A percentile compares a stretch with the other conserved stretches of the same genome.
These are phyloP conservation scores for Nicotiana sylvestris DNA, from an alignment of 257 asterid genomes.

Conservation along the genomic window DNA sequence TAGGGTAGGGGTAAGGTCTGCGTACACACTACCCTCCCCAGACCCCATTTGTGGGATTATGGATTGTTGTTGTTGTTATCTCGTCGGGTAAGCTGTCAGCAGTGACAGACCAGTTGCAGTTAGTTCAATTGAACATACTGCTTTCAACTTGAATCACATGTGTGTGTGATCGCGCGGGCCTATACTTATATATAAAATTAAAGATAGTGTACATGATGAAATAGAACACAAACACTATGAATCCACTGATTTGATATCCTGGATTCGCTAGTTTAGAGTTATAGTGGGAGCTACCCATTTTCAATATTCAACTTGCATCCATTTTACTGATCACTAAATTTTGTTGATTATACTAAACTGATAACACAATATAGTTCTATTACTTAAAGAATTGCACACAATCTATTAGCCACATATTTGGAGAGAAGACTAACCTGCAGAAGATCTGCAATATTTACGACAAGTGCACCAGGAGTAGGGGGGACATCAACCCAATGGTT, in stretches of 20 bases:
- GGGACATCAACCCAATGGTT: conserved; percentile 13
- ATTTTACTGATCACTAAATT: neutral
- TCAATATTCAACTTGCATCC: neutral
- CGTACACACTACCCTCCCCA: no score
- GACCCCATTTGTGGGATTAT: no score
- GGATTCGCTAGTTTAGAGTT: neutral
- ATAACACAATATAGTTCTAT: no score
- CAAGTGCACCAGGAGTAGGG: conserved; percentile 1
- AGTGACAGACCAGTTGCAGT: neutral
- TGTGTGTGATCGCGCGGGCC: neutral
- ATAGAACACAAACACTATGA: neutral
- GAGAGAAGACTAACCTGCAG: neutral
- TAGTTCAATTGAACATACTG: neutral
- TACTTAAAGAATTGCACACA: no score
- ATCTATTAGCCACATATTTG: neutral
- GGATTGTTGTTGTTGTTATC: neutral
- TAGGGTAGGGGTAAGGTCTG: no score
- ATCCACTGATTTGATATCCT: neutral
- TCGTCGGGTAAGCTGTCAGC: neutral
- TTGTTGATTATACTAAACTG: no score
- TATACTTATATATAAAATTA: neutral
- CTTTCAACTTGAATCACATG: neutral
- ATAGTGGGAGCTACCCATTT: neutral
- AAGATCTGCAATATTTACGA: neutral
- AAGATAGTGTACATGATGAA: neutral